phyloP scores from a whole-genome alignment of 257 asterid genomes.

The Prunella vulgaris region DNA sequence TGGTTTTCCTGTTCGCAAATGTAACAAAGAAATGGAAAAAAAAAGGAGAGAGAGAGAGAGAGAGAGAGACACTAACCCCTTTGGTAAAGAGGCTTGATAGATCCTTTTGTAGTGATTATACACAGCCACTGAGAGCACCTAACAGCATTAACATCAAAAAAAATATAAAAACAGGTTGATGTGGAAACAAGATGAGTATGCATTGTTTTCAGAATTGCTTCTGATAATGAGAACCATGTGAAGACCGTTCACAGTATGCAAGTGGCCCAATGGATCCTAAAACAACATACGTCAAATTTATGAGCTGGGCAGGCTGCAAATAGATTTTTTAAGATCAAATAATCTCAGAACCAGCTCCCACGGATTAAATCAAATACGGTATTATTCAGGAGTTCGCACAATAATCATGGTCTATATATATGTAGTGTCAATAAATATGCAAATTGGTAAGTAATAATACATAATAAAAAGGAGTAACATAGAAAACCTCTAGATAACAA shows the following conservation, averaged over 20 bases:
- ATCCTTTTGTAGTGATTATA: conserved; percentile 93
- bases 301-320: neutral
- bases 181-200: conserved; percentile 4
- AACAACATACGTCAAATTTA: neutral
- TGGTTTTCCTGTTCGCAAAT: conserved; percentile 7
- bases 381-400: no score
- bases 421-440: no score
- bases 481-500: no score
- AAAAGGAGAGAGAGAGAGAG: conserved; percentile 7
- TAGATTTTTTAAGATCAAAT: neutral
- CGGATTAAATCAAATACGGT: neutral
- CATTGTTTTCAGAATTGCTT: neutral
- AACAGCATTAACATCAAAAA: conserved; percentile 27
- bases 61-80: conserved; percentile 51
- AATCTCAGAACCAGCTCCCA: conserved; percentile 1
- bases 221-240: neutral
- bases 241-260: conserved; percentile 3
- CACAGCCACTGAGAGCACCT: conserved; percentile 93
- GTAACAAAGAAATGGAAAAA: neutral
- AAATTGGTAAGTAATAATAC: no score
- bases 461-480: no score
- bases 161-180: neutral
- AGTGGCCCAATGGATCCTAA: conserved; percentile 20
- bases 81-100: conserved; percentile 53
- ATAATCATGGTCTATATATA: no score